These are phyloP conservation scores for Penicillium occitanis DNA, from an alignment of 2,329 filamentous ascomycete genomes.

Conservation along the genomic window DNA sequence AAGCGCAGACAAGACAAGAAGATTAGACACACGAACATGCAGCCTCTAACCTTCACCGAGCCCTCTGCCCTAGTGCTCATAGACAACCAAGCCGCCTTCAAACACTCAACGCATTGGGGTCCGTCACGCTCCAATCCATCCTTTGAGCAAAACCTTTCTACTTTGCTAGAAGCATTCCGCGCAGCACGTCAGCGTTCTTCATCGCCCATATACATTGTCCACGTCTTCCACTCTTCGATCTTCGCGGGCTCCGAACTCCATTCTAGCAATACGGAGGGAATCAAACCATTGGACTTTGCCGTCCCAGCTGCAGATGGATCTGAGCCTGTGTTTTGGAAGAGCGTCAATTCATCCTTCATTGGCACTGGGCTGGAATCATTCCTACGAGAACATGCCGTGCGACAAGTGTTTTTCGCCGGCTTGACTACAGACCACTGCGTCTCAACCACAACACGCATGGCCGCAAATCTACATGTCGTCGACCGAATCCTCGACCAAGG, in stretches of 20 bases:
- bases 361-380: conserved; percentile 45
- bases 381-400: conserved; percentile 35
- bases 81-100: conserved; percentile 50
- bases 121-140: conserved; percentile 45
- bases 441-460: conserved; percentile 51
- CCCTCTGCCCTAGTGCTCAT: conserved; percentile 50
- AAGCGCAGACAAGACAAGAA: background rate
- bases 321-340: conserved; percentile 46
- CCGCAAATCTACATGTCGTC: conserved; percentile 48
- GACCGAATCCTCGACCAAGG: conserved; percentile 29
- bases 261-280: conserved; percentile 31
- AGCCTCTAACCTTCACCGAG: conserved; percentile 15
- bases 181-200: conserved; percentile 24
- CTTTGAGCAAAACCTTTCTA: conserved; percentile 46
- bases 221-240: conserved; percentile 48
- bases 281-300: conserved; percentile 35
- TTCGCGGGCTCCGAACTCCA: conserved; percentile 38
- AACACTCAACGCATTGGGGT: conserved; percentile 42
- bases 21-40: background rate
- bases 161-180: conserved; percentile 41
- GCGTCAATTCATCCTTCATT: conserved; percentile 50
- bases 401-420: conserved; percentile 45
- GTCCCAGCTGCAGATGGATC: conserved; percentile 30
- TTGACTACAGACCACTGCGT: conserved; percentile 54
- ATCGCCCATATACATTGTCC: conserved; percentile 41